phyloP scores from a whole-genome alignment of 2,329 filamentous ascomycete genomes.

The Colletotrichum chlorophyti region DNA sequence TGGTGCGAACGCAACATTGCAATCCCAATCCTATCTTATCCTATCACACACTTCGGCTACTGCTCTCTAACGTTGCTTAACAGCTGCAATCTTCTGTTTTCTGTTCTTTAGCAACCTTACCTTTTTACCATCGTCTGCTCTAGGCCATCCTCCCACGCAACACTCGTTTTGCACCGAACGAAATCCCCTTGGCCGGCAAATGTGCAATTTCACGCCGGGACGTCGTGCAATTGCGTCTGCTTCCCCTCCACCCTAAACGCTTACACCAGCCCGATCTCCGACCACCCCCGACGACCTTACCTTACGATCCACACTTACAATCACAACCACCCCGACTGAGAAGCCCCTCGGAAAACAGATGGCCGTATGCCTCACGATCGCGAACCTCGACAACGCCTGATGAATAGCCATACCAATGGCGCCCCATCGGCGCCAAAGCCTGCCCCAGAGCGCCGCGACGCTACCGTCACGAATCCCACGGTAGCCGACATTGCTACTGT shows the following conservation, averaged over 20 bases:
- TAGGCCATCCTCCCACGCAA: slow-evolving; percentile 6
- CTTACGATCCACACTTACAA: neutral
- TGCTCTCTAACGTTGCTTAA: too few relatives aligned
- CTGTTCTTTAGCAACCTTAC: neutral
- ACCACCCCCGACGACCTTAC: neutral
- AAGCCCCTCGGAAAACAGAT: slow-evolving; percentile 14
- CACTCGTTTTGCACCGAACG: slow-evolving; percentile 4
- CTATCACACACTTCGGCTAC: too few relatives aligned
- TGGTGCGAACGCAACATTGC: slow-evolving; percentile 22
- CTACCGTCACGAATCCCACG: neutral
- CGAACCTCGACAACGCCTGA: slow-evolving; percentile 29
- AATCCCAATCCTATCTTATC: slow-evolving; percentile 8
- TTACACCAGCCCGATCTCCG: slow-evolving; percentile 1
- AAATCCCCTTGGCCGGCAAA: neutral
- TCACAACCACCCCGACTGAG: neutral
- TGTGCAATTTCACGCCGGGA: slow-evolving; percentile 6
- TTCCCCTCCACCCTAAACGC: slow-evolving; percentile 12
- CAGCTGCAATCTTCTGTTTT: slow-evolving; percentile 15
- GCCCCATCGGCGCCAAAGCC: slow-evolving; percentile 28
- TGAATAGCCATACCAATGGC: slow-evolving; percentile 43
- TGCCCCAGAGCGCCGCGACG: slow-evolving; percentile 22
- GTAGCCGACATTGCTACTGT: neutral
- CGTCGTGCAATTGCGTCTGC: slow-evolving; percentile 10
- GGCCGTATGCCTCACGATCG: slow-evolving; percentile 25
- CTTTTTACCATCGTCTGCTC: neutral